Evolutionary conservation across 495 filamentous ascomycete genomes (phyloP).

Genomic region (Daldinia caldariorum): DNA sequence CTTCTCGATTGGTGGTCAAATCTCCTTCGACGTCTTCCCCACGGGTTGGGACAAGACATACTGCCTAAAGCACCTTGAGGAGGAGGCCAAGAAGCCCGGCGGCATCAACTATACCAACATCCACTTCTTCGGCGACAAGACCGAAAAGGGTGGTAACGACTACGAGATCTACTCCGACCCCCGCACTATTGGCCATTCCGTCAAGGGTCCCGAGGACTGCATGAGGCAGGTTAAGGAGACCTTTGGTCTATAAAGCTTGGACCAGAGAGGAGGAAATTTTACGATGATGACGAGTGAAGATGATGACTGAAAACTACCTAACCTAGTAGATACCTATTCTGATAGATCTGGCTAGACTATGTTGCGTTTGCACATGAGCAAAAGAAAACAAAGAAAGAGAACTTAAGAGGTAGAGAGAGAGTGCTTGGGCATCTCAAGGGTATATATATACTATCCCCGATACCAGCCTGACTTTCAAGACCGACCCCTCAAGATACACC

Average conservation of each 20-base stretch:
- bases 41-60: constrained; percentile 99
- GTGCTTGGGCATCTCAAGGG: constrained; percentile 4
- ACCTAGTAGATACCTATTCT: constrained; percentile 7
- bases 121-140: constrained; percentile 99
- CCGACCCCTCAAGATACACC: background rate
- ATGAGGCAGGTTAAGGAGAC: constrained; percentile 77
- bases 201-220: constrained; percentile 84
- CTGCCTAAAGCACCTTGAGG: constrained; percentile 86
- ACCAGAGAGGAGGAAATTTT: background rate
- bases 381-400: constrained; percentile 4
- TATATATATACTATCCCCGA: constrained; percentile 17
- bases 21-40: constrained; percentile 98
- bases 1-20: constrained; percentile 93
- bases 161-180: constrained; percentile 88
- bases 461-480: background rate
- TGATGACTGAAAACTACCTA: background rate
- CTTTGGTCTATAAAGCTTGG: constrained; percentile 69
- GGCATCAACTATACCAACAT: constrained; percentile 83
- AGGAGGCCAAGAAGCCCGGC: constrained; percentile 73
- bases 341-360: constrained; percentile 15
- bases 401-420: constrained; percentile 9
- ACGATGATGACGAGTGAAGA: background rate
- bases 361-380: constrained; percentile 2
- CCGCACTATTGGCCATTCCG: constrained; percentile 84
- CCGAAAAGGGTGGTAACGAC: constrained; percentile 87